Evolutionary conservation across 352 stramenopile species (phyloP), one percentile per base, ranked within the genome.

Genomic region (Phytophthora constricta): DNA sequence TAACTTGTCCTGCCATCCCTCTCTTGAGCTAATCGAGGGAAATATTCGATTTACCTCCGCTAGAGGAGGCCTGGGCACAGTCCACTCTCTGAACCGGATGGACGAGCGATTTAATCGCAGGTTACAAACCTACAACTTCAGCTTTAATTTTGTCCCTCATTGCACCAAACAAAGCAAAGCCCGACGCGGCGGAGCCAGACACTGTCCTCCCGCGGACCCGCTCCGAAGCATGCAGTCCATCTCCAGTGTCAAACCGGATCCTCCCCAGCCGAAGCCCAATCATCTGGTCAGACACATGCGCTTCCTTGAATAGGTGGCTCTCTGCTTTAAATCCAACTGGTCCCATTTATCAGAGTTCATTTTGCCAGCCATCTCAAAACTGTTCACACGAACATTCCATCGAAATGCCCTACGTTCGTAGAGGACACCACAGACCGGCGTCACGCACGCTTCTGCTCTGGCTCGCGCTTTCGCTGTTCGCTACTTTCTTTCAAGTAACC

Each of bases 221-320:
- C 34, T 58, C 62, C 62, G 27, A 27, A 39, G 20, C 55, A 68
- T 72, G 51, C 58, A 43, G 58, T 50, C 50, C 56, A 66, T 66
- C 55, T 52, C 61, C 55, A 41, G 14, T 37, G 31, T 37, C 31
- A 11, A 11, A 37, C 17, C 28, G 31, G 28, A 52, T 63, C 51
- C 27, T 65, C 34, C 47, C 34, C 39, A 54, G 39, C 47, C 34
- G 39, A 31, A 68, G 48, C 11, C 43, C 51, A 68, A 72, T 62
- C 41, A 26, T 39, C 57, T 58, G 49, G 22, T 26, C 27, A 45
- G 9, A 56, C 56, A 65, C 65, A 41, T 69, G 65, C 51, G 58
- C 37, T 16, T 25, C 26, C 33, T 31, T 17, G 17, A 19, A 13
- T 11, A 11, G 7, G 7, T 11, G 13, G 31, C 13, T 37, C 13